Base-by-base conservation (phyloP, 2,329 filamentous ascomycete species). In the Lasiodiplodia gonubiensis region DNA sequence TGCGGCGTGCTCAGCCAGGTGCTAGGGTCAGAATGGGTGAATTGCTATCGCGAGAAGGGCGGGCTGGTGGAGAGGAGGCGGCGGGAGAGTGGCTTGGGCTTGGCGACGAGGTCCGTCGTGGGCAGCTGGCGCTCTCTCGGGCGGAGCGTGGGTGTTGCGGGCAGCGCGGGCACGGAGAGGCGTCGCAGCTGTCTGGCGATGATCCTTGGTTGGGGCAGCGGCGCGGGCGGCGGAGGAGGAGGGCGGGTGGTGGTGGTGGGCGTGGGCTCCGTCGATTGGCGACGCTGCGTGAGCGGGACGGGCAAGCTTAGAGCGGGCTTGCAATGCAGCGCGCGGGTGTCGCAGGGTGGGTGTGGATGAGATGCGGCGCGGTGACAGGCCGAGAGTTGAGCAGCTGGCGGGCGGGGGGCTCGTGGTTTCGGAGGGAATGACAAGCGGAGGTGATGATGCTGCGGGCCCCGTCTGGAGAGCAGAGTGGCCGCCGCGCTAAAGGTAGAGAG, bases 81-180 rank as follows among this genome's bases (percentile, higher is more conserved):
- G 74, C 80, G 81, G 71, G 78, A 75, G 73, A 76, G 80, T 74
- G 73, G 74, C 69, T 74, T 72, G 69, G 77, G 73, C 71, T 75
- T 74, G 74, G 75, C 76, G 77, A 79, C 80, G 76, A 80, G 80
- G 81, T 83, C 84, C 84, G 86, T 87, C 77, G 79, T 87, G 86
- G 85, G 84, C 80, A 71, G 69, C 30, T 61, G 64, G 76, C 73
- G 21, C 72, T 14, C 74, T 74, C 42, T 76, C 59, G 73, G 74
- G 16, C 48, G 55, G 57, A 51, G 55, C 46, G 46, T 39, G 30
- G 55, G 25, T 30, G 57, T 48, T 35, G 65, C 27, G 46, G 35
- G 55, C 55, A 55, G 63, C 63, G 64, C 59, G 59, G 59, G 49
- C 37, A 51, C 21, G 25, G 42, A n/a, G 48, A 39, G 51, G 64